A percentile compares a stretch with the other conserved stretches of the same genome.
Evolutionary conservation across 192 early-diverging fungal genomes (phyloP).

Genomic region (Mortierella alpina): DNA sequence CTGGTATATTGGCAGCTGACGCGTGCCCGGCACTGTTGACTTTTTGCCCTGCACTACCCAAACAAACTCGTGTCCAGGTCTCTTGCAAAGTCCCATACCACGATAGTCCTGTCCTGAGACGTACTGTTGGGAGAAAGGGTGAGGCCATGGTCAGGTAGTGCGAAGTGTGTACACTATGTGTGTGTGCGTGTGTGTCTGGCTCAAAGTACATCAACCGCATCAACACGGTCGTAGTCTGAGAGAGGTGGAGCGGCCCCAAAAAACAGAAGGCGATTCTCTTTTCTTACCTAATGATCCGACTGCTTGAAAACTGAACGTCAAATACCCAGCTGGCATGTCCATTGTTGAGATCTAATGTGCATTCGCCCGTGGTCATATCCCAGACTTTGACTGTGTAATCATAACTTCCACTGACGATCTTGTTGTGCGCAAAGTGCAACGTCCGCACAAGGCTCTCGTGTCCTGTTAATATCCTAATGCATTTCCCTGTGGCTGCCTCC

Average conservation of each 20-base stretch:
- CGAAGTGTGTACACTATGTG: background rate
- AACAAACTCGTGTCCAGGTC: slow-evolving; percentile 34
- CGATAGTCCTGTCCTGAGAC: slow-evolving; percentile 38
- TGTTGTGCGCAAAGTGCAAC: slow-evolving; percentile 82
- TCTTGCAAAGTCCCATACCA: slow-evolving; percentile 38
- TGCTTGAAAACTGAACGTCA: slow-evolving; percentile 88
- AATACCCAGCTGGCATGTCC: slow-evolving; percentile 96
- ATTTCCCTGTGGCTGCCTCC: slow-evolving; percentile 78
- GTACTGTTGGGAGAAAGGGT: slow-evolving; percentile 12
- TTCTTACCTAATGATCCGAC: slow-evolving; percentile 79
- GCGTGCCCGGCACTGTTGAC: no score
- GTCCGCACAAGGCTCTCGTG: slow-evolving; percentile 88
- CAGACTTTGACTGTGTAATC: slow-evolving; percentile 96
- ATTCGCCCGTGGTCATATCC: slow-evolving; percentile 84
- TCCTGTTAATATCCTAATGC: slow-evolving; percentile 68
- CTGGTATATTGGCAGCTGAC: no score
- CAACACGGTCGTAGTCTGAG: no score
- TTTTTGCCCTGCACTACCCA: background rate
- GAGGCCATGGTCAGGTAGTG: background rate
- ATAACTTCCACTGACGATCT: slow-evolving; percentile 91
- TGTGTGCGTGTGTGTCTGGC: background rate
- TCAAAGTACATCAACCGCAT: no score
- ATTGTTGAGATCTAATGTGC: slow-evolving; percentile 76
- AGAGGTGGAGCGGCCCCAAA: no score
- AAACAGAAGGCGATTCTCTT: background rate